Conservation (phyloP, 2,329 filamentous ascomycete genomes). For the Pseudogymnoascus sp. region DNA sequence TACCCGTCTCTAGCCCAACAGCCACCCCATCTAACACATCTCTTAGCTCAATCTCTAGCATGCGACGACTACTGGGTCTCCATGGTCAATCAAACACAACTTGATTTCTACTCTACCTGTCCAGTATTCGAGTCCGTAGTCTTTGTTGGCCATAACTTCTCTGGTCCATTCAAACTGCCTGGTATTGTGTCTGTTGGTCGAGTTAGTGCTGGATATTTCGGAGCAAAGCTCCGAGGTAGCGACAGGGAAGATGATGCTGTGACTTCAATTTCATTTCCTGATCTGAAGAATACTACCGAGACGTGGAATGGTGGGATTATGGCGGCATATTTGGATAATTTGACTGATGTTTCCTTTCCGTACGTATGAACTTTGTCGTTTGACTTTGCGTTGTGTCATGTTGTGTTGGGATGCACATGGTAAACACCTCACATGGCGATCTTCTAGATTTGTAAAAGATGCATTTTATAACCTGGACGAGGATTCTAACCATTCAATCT, state of each 20-base stretch:
- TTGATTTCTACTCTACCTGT: slow-evolving; percentile 12
- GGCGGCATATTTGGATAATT: slow-evolving; percentile 11
- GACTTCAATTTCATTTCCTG: slow-evolving; percentile 11
- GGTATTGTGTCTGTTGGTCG: not conserved
- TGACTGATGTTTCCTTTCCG: slow-evolving; percentile 12
- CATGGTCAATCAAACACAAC: slow-evolving; percentile 7
- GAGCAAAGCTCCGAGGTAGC: not conserved
- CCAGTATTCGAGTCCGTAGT: not conserved
- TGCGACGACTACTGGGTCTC: not conserved
- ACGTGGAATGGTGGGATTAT: not conserved
- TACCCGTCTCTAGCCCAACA: not conserved
- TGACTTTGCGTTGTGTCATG: not conserved
- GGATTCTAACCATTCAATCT: not conserved
- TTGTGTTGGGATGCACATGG: no score
- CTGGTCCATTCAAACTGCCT: slow-evolving; percentile 11
- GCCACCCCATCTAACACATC: not conserved
- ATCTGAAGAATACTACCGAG: slow-evolving; percentile 11
- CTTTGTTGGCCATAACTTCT: slow-evolving; percentile 10
- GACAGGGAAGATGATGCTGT: slow-evolving; percentile 10
- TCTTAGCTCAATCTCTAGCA: not conserved
- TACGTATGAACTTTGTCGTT: not conserved
- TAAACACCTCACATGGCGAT: no score
- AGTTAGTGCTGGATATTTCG: not conserved
- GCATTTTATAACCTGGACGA: not conserved
- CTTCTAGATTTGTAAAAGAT: not conserved